Base-by-base conservation (phyloP, 306 rosid genomes). In the Cucumis cinereus region DNA sequence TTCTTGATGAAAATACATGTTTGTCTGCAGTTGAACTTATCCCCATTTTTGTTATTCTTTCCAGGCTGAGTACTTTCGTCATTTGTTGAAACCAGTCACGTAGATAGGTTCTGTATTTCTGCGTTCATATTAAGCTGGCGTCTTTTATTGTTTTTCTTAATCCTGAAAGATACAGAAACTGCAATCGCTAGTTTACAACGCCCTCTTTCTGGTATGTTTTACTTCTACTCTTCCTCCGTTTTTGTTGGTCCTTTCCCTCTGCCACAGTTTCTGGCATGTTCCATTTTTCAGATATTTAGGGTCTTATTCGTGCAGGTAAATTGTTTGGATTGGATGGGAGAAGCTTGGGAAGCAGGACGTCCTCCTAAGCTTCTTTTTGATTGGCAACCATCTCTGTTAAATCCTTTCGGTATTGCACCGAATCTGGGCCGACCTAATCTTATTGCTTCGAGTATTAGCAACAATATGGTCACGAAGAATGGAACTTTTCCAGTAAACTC, bases 11-110 rank as follows among this genome's bases (percentile, higher is more conserved):
- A 38, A 75, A 47, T 75, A 38, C 75, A 15, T 60, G 24, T 19
- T 1, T 28, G 15, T 30, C 11, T 8, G 63, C 6, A 8, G 59
- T 28, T 26, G 49, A 60, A 54, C 28, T 23, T n/a, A 47, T 56
- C 69, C 12, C 20, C 77, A 40, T 33, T 87, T 38, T 16, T 86
- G 0, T 61, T 79, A 82, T 47, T 85, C 35, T 59, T 78, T 0
- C 93, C 96, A 95, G 99, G 98, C 99, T 80, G 99, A 95, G 78
- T 95, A 95, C 63, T 95, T 95, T 22, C 98, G 99, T 82, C 99
- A 95, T 28, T 82, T 95, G 86, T 89, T 95, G 79, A 95, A 95
- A 80, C 99, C 99, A 82, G 99, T 95, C 12, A 95, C 99, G 99
- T 95, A 95, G 96, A 62, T 79, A 83, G 11, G 75, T 80, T 84